A percentile compares a stretch with the other conserved stretches of the same genome.
Evolutionary conservation across 305 asterid genomes (phyloP).

Genomic region (Solanum hybrid): DNA sequence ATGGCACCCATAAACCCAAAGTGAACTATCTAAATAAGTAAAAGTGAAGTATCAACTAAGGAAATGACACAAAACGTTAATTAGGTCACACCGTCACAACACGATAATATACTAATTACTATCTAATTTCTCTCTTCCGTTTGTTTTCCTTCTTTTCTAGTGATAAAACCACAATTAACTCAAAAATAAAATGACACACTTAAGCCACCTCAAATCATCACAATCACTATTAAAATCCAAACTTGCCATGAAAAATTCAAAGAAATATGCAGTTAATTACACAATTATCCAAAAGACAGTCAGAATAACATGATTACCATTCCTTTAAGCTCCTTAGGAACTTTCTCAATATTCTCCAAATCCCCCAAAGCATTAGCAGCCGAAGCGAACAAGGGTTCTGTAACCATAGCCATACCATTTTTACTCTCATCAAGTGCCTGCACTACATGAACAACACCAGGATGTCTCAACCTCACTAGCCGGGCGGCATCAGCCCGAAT

Average conservation of each 20-base stretch:
- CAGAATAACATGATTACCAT: slow-evolving; percentile 36
- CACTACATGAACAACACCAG: slow-evolving; percentile 96
- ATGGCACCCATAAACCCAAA: not conserved
- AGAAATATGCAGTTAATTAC: not conserved
- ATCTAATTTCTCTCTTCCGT: not conserved
- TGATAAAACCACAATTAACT: not conserved
- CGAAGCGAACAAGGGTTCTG: slow-evolving; percentile 91
- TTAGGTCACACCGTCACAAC: not conserved
- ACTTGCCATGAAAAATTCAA: not conserved
- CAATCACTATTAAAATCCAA: not conserved
- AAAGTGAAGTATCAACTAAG: not conserved
- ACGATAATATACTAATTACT: not conserved
- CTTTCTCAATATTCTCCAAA: slow-evolving; percentile 60
- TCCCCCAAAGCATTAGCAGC: slow-evolving; percentile 79
- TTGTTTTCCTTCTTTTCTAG: not conserved
- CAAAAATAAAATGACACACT: not conserved
- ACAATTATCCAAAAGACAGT: not conserved
- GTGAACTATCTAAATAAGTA: not conserved
- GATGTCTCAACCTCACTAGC: slow-evolving; percentile 91
- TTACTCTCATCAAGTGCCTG: slow-evolving; percentile 94
- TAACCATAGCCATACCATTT: slow-evolving; percentile 91
- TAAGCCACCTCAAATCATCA: not conserved
- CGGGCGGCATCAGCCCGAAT: slow-evolving; percentile 85
- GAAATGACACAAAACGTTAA: not conserved
- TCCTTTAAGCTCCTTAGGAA: slow-evolving; percentile 93